Evolutionary conservation across 371 early-diverging fungal genomes (phyloP).

Genomic region (Cokeromyces recurvatus): DNA sequence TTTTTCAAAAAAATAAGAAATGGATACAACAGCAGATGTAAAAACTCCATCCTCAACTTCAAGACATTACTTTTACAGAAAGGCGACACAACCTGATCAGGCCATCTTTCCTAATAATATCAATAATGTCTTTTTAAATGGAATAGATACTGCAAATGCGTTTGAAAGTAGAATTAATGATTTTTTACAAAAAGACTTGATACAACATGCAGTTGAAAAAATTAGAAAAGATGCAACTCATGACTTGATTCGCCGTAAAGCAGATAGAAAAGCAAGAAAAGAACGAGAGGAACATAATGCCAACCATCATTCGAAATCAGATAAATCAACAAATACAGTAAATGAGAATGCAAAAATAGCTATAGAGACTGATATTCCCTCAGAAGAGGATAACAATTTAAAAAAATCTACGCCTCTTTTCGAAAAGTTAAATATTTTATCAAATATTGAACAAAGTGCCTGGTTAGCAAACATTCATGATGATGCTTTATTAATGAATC

Average conservation of each 20-base stretch:
- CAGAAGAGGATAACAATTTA: neutral
- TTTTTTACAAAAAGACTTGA: slow-evolving; percentile 7
- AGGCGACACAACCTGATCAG: slow-evolving; percentile 15
- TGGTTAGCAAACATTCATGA: slow-evolving; percentile 33
- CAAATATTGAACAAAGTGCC: slow-evolving; percentile 20
- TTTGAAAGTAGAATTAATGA: slow-evolving; percentile 13
- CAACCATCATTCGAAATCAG: neutral
- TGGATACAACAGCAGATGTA: slow-evolving; percentile 4
- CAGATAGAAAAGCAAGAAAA: slow-evolving; percentile 21
- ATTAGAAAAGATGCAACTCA: neutral
- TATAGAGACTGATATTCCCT: neutral
- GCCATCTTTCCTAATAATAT: neutral
- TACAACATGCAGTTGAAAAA: neutral
- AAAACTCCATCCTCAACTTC: slow-evolving; percentile 14
- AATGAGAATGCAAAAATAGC: neutral
- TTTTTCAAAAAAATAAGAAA: no score
- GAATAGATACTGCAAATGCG: slow-evolving; percentile 6
- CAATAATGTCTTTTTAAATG: slow-evolving; percentile 8
- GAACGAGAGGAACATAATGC: slow-evolving; percentile 10
- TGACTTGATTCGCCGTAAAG: slow-evolving; percentile 19
- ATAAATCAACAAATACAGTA: neutral
- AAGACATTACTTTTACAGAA: slow-evolving; percentile 22
- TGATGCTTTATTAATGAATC: slow-evolving; percentile 33
- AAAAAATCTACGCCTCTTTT: slow-evolving; percentile 1
- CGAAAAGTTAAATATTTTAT: slow-evolving; percentile 12